These are phyloP conservation scores for Hemisphaericaspora nanyangensis DNA, from an alignment of 805 yeast species.

Conservation along the genomic window DNA sequence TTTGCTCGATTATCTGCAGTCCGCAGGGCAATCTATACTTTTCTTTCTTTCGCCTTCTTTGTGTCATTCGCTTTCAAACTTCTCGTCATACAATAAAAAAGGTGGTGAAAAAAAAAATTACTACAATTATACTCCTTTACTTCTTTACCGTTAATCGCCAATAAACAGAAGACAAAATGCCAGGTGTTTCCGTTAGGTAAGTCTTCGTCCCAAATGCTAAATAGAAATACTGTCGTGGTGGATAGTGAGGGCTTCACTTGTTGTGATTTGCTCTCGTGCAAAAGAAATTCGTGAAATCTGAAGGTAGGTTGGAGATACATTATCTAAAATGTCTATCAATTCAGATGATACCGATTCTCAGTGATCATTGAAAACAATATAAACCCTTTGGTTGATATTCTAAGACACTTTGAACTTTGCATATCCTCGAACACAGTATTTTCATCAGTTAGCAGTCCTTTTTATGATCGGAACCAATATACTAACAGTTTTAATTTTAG, in stretches of 20 bases:
- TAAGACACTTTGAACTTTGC: background rate
- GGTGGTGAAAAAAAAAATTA: constrained; percentile 1
- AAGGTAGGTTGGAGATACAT: too few species aligned
- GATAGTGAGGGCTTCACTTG: constrained; percentile 16
- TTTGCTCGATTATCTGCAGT: constrained; percentile 6
- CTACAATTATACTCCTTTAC: background rate
- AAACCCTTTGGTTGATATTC: background rate
- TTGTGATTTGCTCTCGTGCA: background rate
- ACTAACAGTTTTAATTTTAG: constrained; percentile 40
- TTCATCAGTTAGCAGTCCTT: background rate
- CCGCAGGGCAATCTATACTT: background rate
- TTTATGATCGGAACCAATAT: too few species aligned
- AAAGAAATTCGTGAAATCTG: too few species aligned
- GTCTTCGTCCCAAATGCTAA: constrained; percentile 29
- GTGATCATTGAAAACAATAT: too few species aligned
- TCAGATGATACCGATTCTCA: too few species aligned
- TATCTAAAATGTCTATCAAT: too few species aligned
- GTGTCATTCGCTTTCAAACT: background rate
- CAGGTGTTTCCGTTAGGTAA: constrained; percentile 98
- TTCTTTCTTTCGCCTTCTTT: background rate
- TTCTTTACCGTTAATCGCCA: constrained; percentile 10
- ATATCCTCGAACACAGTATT: background rate
- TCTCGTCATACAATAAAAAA: background rate
- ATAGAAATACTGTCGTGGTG: constrained; percentile 20
- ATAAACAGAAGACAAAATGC: constrained; percentile 56